Evolutionary conservation across 805 yeast species (phyloP), one percentile per base, ranked within the genome.

Genomic region (Candida silvicultrix): DNA sequence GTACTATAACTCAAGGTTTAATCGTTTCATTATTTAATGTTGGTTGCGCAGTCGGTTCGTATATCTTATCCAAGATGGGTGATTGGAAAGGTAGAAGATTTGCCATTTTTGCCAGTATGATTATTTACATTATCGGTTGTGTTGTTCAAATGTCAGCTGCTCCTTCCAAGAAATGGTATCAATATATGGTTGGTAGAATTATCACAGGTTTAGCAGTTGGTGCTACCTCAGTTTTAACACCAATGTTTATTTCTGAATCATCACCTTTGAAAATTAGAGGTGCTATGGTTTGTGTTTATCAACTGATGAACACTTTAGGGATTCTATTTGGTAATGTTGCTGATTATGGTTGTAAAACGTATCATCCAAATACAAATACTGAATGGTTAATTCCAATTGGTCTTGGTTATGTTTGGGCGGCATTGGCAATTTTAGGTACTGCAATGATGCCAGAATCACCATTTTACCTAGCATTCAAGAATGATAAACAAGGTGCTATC

Each of bases 171-270:
- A 64, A 67, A 31, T 83, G 88, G 88, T 75, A 73, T 58, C 88
- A 82, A 63, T 73, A 76, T 56, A 71, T 78, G 52, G 68, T 81
- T 54, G 88, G 88, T 41, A 73, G 89, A 67, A 73, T 70, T 38
- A 62, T 84, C 43, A 77, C 88, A 21, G 96, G 96, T 44, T 54
- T 84, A 12, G 86, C 89, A 42, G 85, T 87, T 49, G 96, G 96
- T 52, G 76, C 80, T 43, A 73, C 86, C 22, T 78, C 92, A 16
- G 88, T 89, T 38, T 71, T 83, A 47, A 85, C 85, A 29, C 92
- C 95, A 38, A 70, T 87, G 67, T 78, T 82, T 61, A 80, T 83
- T 56, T 71, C 83, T 38, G 90, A 84, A 62, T 72, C 80, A 47
- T 69, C 89, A 43, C 89, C 89, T 48, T 77, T 80, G 49, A 74